Evolutionary conservation across 495 filamentous ascomycete species (phyloP).

Genomic region (Neurospora sp.): DNA sequence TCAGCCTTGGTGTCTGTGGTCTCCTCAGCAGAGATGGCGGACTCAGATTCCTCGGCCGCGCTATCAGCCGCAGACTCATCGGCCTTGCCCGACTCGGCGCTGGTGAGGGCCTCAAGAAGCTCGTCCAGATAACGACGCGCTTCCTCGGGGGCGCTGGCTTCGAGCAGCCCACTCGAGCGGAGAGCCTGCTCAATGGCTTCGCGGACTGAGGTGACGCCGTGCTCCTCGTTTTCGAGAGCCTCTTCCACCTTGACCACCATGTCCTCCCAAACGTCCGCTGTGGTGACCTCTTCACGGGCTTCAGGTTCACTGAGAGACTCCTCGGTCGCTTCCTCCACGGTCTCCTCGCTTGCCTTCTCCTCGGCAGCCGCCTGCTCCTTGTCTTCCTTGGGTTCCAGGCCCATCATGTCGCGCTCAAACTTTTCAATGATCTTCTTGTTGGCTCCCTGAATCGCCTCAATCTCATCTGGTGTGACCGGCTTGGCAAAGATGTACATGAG

Average conservation of each 20-base stretch:
- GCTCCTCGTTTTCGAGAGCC: conserved; percentile 43
- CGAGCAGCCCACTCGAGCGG: conserved; percentile 31
- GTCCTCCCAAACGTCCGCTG: conserved; percentile 37
- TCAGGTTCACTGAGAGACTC: neutral
- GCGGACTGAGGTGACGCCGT: conserved; percentile 30
- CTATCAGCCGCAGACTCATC: conserved; percentile 4
- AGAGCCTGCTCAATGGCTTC: conserved; percentile 35
- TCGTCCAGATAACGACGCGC: conserved; percentile 27
- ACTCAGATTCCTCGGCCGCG: conserved; percentile 1
- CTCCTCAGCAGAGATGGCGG: neutral
- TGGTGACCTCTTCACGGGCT: conserved; percentile 13
- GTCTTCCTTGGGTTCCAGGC: conserved; percentile 22
- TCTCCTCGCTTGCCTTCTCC: conserved; percentile 2
- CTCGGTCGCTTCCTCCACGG: conserved; percentile 1
- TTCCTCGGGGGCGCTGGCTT: conserved; percentile 22
- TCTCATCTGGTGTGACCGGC: conserved; percentile 62
- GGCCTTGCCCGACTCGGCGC: conserved; percentile 6
- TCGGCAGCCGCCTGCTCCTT: conserved; percentile 11
- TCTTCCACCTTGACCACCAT: conserved; percentile 44
- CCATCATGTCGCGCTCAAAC: conserved; percentile 55
- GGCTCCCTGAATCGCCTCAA: conserved; percentile 60
- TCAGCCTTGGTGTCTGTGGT: conserved; percentile 4
- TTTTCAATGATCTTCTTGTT: conserved; percentile 51
- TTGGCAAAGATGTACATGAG: conserved; percentile 88
- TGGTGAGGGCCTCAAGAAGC: conserved; percentile 30